A percentile compares a stretch with the other conserved stretches of the same genome.
These are phyloP conservation scores for Monosporascus sp. DNA, from an alignment of 2,329 filamentous ascomycete genomes.

Conservation along the genomic window DNA sequence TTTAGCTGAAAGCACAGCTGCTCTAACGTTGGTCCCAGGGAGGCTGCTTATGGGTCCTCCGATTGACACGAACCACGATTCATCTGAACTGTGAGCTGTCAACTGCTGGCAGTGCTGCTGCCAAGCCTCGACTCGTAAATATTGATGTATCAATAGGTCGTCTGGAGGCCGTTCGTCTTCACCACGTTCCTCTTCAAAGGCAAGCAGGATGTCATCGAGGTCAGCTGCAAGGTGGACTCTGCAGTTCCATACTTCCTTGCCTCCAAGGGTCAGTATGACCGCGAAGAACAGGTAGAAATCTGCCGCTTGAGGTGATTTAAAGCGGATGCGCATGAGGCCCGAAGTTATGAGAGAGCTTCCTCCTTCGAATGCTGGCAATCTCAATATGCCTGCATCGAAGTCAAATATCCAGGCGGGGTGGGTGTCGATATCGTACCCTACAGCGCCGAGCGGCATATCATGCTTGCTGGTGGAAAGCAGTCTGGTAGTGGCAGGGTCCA, in stretches of 20 bases:
- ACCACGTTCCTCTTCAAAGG: neutral
- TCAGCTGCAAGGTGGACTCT: conserved; percentile 1
- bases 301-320: conserved; percentile 6
- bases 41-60: neutral
- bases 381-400: neutral
- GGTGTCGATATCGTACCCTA: conserved; percentile 6
- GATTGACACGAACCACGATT: conserved; percentile 7
- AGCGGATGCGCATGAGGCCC: conserved; percentile 5
- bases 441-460: conserved; percentile 3
- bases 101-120: neutral
- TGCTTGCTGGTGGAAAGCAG: conserved; percentile 3
- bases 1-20: conserved; percentile 5
- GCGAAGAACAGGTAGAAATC: conserved; percentile 9
- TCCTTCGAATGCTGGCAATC: conserved; percentile 5
- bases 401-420: conserved; percentile 6
- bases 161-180: neutral
- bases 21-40: neutral
- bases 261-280: conserved; percentile 1
- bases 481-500: conserved; percentile 2
- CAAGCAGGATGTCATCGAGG: conserved; percentile 1
- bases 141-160: conserved; percentile 2
- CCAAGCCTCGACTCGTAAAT: conserved; percentile 3
- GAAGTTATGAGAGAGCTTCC: conserved; percentile 5
- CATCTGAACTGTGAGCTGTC: conserved; percentile 1
- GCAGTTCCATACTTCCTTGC: conserved; percentile 4